Evolutionary conservation across 192 early-diverging fungal genomes (phyloP).

Genomic region (Chytriomyces sp.): DNA sequence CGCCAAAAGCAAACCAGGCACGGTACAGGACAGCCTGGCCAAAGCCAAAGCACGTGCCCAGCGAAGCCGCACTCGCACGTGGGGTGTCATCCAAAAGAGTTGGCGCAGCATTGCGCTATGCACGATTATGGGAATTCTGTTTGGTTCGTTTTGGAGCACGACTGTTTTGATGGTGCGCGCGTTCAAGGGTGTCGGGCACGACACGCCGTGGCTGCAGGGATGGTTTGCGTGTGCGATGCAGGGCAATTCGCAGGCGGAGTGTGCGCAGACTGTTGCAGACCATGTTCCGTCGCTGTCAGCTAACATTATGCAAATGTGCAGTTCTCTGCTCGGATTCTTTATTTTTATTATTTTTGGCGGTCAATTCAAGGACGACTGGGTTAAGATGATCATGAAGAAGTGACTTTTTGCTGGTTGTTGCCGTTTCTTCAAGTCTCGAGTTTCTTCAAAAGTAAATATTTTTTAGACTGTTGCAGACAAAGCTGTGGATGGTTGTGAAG

Average conservation of each 20-base stretch:
- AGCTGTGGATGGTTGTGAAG: no score
- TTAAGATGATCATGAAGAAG: neutral
- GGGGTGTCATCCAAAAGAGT: neutral
- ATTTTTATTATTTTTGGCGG: neutral
- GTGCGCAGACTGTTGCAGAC: neutral
- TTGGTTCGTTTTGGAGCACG: conserved; percentile 3
- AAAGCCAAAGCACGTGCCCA: neutral
- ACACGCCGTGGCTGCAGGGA: conserved; percentile 2
- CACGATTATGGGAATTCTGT: neutral
- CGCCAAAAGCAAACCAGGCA: neutral
- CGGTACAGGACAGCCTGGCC: neutral
- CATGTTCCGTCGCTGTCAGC: neutral
- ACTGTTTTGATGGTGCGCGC: neutral
- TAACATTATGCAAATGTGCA: neutral
- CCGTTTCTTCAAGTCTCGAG: no score
- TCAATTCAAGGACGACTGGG: neutral
- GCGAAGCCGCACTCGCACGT: neutral
- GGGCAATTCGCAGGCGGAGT: conserved; percentile 3
- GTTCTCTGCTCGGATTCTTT: neutral
- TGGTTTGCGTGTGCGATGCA: conserved; percentile 21
- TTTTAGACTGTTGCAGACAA: no score
- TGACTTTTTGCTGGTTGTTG: no score
- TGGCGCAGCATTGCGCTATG: conserved; percentile 12
- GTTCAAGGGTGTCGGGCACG: neutral
- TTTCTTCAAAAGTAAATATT: no score